Evolutionary conservation across 108 stramenopile species (phyloP), one percentile per base, ranked within the genome.

Genomic region (Cyclotella cryptica): DNA sequence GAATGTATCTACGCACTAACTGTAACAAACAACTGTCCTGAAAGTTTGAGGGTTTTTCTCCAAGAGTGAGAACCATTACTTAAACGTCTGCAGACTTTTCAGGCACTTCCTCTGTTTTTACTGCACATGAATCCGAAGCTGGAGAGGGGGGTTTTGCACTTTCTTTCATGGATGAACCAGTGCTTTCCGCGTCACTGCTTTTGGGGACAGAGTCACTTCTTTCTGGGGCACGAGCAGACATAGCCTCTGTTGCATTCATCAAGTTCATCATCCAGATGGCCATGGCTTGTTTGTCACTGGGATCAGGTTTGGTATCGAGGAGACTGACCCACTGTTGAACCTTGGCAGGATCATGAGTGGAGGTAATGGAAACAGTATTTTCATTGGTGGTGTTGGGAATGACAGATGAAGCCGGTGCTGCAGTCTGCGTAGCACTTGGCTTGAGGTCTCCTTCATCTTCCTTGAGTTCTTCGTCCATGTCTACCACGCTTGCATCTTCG

Each of bases 181-280:
- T 35, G 35, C 35, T 26, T 19, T 30, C 14, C 22, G 1, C 35
- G 68, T 22, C 66, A 43, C 22, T 12, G 60, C 46, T 26, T 13
- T n/a, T 30, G 72, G 26, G 0, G 64, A 54, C 26, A 22, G 44
- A 40, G 44, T 28, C 35, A 45, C 51, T 0, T 46, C n/a, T 21
- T n/a, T 49, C 47, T 49, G 47, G n/a, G n/a, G 47, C 47, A 49
- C 47, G 47, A n/a, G 47, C 15, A n/a, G 47, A 49, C 47, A 49
- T 49, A 9, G 15, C 52, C 6, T 72, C 62, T 43, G 72, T 72
- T 30, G 72, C 62, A 73, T 72, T 66, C 65, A 82, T 78, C 51
- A 82, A 41, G 42, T 73, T 78, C 65, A 78, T 18, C 81, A 82
- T 78, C 81, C 81, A 82, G 26, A 72, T 54, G 10, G 81, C 71